Evolutionary conservation across 1,139 yeast species (phyloP).

Genomic region (Cylindricascospora bacillispora): DNA sequence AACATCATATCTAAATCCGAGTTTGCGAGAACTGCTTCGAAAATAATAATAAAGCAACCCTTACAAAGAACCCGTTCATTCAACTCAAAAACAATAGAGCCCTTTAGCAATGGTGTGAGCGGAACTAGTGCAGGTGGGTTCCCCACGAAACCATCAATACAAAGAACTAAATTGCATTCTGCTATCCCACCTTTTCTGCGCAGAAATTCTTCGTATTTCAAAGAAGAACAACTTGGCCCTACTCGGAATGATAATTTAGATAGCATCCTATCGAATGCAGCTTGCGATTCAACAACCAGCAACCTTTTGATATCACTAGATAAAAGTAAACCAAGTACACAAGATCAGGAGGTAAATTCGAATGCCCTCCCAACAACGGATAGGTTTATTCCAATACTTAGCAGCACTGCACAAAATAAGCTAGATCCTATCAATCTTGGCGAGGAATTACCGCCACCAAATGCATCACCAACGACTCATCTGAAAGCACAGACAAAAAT

Average conservation of each 20-base stretch:
- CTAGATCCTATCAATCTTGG: slow-evolving; percentile 16
- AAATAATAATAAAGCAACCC: slow-evolving; percentile 13
- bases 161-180: slow-evolving; percentile 13
- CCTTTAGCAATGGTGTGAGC: not conserved
- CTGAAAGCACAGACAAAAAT: slow-evolving; percentile 58
- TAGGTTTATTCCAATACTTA: slow-evolving; percentile 41
- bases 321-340: no score
- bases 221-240: slow-evolving; percentile 7
- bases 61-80: slow-evolving; percentile 14
- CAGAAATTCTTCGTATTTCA: slow-evolving; percentile 23
- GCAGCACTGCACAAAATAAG: slow-evolving; percentile 29
- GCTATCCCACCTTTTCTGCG: slow-evolving; percentile 23
- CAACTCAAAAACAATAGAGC: not conserved
- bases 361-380: slow-evolving; percentile 24
- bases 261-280: not conserved
- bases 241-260: slow-evolving; percentile 3
- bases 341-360: not conserved
- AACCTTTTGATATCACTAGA: not conserved
- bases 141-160: slow-evolving; percentile 1
- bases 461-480: slow-evolving; percentile 39
- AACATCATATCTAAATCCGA: slow-evolving; percentile 27
- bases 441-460: slow-evolving; percentile 30
- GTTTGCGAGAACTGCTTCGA: slow-evolving; percentile 17
- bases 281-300: not conserved
- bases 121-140: slow-evolving; percentile 8